Evolutionary conservation across 139 green algal species (phyloP).

Genomic region (Ulvella scutata): DNA sequence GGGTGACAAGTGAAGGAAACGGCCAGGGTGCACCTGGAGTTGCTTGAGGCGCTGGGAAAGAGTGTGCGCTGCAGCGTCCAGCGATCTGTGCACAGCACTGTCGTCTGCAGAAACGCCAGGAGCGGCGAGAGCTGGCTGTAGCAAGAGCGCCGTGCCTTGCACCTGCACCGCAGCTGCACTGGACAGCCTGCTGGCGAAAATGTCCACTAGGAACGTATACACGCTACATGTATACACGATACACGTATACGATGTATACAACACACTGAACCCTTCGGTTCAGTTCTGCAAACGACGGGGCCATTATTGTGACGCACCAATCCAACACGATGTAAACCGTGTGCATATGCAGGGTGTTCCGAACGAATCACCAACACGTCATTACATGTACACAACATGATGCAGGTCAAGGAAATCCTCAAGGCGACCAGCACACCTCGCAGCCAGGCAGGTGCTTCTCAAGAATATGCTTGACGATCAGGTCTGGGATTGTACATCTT

Average conservation of each 20-base stretch:
- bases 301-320: too few relatives aligned
- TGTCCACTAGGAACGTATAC: background rate
- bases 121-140: background rate
- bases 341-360: too few relatives aligned
- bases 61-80: background rate
- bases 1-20: too few relatives aligned
- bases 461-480: background rate
- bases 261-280: too few relatives aligned
- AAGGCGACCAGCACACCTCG: background rate
- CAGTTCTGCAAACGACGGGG: too few relatives aligned
- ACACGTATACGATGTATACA: too few relatives aligned
- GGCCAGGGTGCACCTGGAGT: too few relatives aligned
- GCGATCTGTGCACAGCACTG: background rate
- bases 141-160: background rate
- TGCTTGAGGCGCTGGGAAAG: background rate
- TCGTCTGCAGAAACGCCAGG: background rate
- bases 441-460: background rate
- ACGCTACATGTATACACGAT: too few relatives aligned
- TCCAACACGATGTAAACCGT: too few relatives aligned
- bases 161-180: background rate
- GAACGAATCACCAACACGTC: too few relatives aligned
- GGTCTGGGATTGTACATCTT: background rate
- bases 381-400: too few relatives aligned
- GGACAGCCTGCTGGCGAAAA: background rate
- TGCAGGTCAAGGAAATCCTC: background rate